Percentiles rank a stretch among this genome's conserved stretches.
Evolutionary conservation across 495 filamentous ascomycete species (phyloP).

Genomic region (Sporormia fimetaria): DNA sequence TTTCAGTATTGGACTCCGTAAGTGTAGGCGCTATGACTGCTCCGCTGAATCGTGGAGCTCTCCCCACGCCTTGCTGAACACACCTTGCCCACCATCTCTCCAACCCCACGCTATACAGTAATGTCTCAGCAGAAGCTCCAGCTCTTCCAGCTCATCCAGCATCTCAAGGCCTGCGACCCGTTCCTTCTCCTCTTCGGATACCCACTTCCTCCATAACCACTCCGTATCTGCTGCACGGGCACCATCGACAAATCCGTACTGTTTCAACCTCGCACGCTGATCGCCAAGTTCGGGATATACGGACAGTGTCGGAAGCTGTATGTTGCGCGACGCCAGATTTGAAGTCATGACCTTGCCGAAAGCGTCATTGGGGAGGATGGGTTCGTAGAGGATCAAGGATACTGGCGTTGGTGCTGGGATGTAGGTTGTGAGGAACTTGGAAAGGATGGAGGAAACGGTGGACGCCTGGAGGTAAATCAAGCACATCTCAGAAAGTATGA

Average conservation of each 20-base stretch:
- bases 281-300: constrained; percentile 52
- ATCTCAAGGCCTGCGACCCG: constrained; percentile 70
- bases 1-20: too few species aligned
- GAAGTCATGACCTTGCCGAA: constrained; percentile 86
- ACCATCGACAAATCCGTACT: constrained; percentile 47
- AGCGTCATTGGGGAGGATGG: constrained; percentile 66
- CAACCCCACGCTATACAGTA: constrained; percentile 86
- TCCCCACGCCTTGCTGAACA: constrained; percentile 23
- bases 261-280: constrained; percentile 53
- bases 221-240: constrained; percentile 56
- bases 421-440: constrained; percentile 50
- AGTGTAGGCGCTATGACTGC: too few species aligned
- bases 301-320: constrained; percentile 71
- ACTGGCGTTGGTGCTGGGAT: constrained; percentile 38
- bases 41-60: constrained; percentile 8
- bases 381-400: constrained; percentile 76
- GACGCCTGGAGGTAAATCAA: constrained; percentile 67
- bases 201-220: constrained; percentile 65
- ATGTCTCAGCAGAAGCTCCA: constrained; percentile 74
- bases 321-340: constrained; percentile 76
- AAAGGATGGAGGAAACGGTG: constrained; percentile 51
- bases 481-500: constrained; percentile 89
- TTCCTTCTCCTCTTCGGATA: constrained; percentile 60
- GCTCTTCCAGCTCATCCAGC: constrained; percentile 94
- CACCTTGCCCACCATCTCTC: constrained; percentile 37